Evolutionary conservation across 768 basidiomycete species (phyloP), one percentile per base, ranked within the genome.

Genomic region (Phanerochaete sordida): DNA sequence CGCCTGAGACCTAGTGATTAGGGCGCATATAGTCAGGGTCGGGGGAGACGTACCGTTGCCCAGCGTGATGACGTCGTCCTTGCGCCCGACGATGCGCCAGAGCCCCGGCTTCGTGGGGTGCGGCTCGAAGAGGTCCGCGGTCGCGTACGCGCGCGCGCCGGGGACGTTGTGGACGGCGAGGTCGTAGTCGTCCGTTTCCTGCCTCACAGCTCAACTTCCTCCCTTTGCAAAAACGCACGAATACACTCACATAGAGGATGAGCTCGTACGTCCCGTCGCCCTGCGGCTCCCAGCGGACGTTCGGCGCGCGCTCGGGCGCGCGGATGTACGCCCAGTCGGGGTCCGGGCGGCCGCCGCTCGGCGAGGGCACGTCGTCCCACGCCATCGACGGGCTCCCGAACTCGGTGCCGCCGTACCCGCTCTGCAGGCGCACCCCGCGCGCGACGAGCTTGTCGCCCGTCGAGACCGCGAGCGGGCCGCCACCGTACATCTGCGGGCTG

Each of bases 11-110:
- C 13, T 12, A 21, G 19, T 19, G 53, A 26, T 28, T 58, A 11
- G n/a, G 7, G 16, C 24, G n/a, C 33, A 65, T 15, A 77, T 78
- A 43, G 54, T 2, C 55, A 30, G 35, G 35, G 45, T 15, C 33
- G 23, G 23, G 28, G 44, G 56, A 47, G 21, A 39, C 57, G 8
- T 24, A 63, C 64, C 64, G 12, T 60, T 58, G 19, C 61, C 50
- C 31, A 64, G 59, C 62, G 78, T 72, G 57, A 81, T 77, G 57
- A 78, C 78, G 53, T 81, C 79, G 58, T 81, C 79, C n/a, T 59
- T 62, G 19, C 77, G 67, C 9, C 77, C 78, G 57, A 62, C 60
- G 30, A 70, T 63, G 35, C 65, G 47, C 64, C 64, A 67, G 6
- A 62, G 31, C 7, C 53, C 43, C 15, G 58, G 60, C 28, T 58